Conservation (phyloP, 2,329 filamentous ascomycete species). For the Albifimbria verrucaria region DNA sequence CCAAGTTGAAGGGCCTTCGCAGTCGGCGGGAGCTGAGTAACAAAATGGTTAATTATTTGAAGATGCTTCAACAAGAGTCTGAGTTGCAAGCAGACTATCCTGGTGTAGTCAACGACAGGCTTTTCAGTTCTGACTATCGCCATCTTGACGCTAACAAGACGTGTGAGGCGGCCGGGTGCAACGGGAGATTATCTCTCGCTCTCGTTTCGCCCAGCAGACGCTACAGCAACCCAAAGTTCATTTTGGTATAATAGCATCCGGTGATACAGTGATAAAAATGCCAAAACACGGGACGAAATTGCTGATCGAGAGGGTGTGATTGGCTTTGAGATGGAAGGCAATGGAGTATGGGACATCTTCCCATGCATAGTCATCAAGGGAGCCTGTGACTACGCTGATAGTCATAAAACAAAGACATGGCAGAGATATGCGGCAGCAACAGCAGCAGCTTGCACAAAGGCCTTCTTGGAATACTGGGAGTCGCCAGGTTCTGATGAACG, state of each 20-base stretch:
- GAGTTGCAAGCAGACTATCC: neutral
- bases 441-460: neutral
- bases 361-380: constrained; percentile 12
- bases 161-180: neutral
- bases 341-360: constrained; percentile 8
- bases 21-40: no score
- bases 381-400: constrained; percentile 12
- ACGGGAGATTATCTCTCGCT: neutral
- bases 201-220: neutral
- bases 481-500: no score
- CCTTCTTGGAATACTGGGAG: no score
- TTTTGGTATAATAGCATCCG: constrained; percentile 12
- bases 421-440: constrained; percentile 4
- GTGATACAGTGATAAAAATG: constrained; percentile 30
- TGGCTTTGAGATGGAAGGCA: constrained; percentile 13
- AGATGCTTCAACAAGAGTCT: neutral
- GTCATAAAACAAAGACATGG: constrained; percentile 8
- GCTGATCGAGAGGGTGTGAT: neutral
- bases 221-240: neutral
- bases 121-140: constrained; percentile 13
- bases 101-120: neutral
- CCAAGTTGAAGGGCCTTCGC: constrained; percentile 14
- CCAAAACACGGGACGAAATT: constrained; percentile 6
- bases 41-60: constrained; percentile 6
- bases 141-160: neutral